Evolutionary conservation across 179 eudicot species (phyloP), one percentile per base, ranked within the genome.

Genomic region (Silene coronaria): DNA sequence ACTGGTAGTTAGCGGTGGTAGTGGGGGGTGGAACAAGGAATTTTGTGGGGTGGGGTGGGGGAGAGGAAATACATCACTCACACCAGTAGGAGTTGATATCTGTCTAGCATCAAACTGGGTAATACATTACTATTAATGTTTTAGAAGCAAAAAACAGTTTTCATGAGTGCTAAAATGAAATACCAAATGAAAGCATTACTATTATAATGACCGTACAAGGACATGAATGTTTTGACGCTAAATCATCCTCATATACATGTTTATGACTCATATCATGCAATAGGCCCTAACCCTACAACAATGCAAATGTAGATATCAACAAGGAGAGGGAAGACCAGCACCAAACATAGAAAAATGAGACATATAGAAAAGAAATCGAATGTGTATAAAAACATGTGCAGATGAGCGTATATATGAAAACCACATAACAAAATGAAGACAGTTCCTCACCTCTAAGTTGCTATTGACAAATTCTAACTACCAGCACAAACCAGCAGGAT

Each of bases 401-500:
- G 27, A 68, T 24, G 48, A 48, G 28, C 63, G 36, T 68, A 53
- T 24, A 67, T 16, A 22, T 32, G 24, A 63, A 42, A 17, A 34
- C 10, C n/a, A 11, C 16, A 53, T 64, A 59, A 60, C 55, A 62
- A 70, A 67, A 61, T 55, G 73, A 76, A 63, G 22, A 36, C 26
- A 32, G 1, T 21, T 30, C 17, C 72, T 82, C 75, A 82, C 82
- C 85, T 82, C 78, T 79, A 79, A 46, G 67, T 79, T 67, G 80
- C 82, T 79, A 76, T 76, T 76, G 78, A 82, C 82, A 76, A 70
- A 75, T 71, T 75, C 84, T 82, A 78, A 60, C 88, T 83, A 85
- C 88, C 88, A 85, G 84, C 88, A 85, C 72, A 85, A 77, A 66
- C 77, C 84, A 66, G 86, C 83, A 67, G 88, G 84, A 70, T 85